These are phyloP conservation scores for Cetradonia linearis DNA, from an alignment of 495 filamentous ascomycete species.

Conservation along the genomic window DNA sequence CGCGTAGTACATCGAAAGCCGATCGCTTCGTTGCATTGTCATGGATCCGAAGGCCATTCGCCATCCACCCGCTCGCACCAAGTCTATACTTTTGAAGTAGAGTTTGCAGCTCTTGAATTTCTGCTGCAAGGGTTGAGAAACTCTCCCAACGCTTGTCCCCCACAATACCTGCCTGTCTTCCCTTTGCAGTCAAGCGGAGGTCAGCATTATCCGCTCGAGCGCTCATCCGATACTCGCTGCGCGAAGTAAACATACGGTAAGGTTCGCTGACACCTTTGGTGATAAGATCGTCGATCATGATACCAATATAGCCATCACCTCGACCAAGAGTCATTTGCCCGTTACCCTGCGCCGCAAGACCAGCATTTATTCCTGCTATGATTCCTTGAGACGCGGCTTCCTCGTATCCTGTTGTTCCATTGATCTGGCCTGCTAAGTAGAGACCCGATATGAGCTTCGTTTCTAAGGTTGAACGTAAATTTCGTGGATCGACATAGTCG, in stretches of 20 bases:
- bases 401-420: constrained; percentile 96
- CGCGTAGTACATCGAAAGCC: constrained; percentile 66
- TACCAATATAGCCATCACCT: constrained; percentile 88
- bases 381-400: constrained; percentile 92
- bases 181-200: constrained; percentile 68
- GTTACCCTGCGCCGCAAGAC: constrained; percentile 59
- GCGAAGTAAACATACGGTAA: constrained; percentile 96
- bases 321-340: constrained; percentile 58
- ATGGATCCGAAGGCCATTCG: constrained; percentile 56
- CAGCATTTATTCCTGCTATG: constrained; percentile 87
- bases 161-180: constrained; percentile 67
- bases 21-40: constrained; percentile 48
- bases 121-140: constrained; percentile 50
- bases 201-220: constrained; percentile 91
- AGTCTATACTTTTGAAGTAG: constrained; percentile 46
- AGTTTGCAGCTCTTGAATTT: constrained; percentile 54
- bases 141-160: constrained; percentile 63
- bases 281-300: constrained; percentile 98
- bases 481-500: constrained; percentile 93
- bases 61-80: constrained; percentile 52
- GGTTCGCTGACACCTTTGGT: constrained; percentile 96
- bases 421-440: constrained; percentile 93
- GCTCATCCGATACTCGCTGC: constrained; percentile 89
- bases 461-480: constrained; percentile 75
- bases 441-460: constrained; percentile 86